These are phyloP conservation scores for Halophytophthora batemanensis DNA, from an alignment of 352 stramenopile species.

Conservation along the genomic window DNA sequence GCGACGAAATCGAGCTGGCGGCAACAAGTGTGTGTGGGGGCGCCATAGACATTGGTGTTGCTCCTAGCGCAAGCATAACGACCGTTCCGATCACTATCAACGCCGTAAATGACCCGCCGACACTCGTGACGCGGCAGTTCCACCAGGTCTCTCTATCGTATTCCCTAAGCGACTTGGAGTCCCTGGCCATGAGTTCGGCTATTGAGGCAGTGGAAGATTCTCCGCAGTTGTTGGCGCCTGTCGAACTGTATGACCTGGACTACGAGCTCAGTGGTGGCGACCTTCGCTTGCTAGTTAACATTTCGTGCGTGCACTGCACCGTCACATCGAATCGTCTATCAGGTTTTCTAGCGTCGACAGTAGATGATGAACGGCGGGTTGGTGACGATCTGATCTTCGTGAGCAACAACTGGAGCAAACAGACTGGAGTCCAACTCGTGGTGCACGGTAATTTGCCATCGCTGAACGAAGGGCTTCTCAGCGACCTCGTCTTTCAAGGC, in stretches of 20 bases:
- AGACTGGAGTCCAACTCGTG: slow-evolving; percentile 17
- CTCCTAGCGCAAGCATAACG: slow-evolving; percentile 2
- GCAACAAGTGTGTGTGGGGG: slow-evolving; percentile 11
- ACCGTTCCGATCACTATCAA: slow-evolving; percentile 23
- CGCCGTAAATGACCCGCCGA: slow-evolving; percentile 34
- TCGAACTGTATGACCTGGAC: slow-evolving; percentile 28
- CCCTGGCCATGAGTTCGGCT: slow-evolving; percentile 2
- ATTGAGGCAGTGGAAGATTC: slow-evolving; percentile 40
- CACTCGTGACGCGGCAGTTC: slow-evolving; percentile 32
- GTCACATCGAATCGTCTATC: slow-evolving; percentile 12
- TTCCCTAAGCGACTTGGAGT: slow-evolving; percentile 5
- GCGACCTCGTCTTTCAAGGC: slow-evolving; percentile 33
- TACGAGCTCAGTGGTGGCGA: slow-evolving; percentile 3
- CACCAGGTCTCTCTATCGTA: slow-evolving; percentile 6
- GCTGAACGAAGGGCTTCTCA: slow-evolving; percentile 38
- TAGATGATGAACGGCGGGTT: not conserved
- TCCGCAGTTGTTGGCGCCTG: slow-evolving; percentile 17
- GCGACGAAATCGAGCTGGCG: slow-evolving; percentile 31
- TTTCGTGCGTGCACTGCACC: slow-evolving; percentile 38
- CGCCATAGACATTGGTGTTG: not conserved
- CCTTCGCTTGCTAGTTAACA: slow-evolving; percentile 30
- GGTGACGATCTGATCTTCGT: slow-evolving; percentile 16
- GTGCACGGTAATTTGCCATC: slow-evolving; percentile 22
- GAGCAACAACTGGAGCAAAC: slow-evolving; percentile 8
- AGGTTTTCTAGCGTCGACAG: slow-evolving; percentile 6